Evolutionary conservation across 805 yeast species (phyloP).

Genomic region (Candida xyloterini): DNA sequence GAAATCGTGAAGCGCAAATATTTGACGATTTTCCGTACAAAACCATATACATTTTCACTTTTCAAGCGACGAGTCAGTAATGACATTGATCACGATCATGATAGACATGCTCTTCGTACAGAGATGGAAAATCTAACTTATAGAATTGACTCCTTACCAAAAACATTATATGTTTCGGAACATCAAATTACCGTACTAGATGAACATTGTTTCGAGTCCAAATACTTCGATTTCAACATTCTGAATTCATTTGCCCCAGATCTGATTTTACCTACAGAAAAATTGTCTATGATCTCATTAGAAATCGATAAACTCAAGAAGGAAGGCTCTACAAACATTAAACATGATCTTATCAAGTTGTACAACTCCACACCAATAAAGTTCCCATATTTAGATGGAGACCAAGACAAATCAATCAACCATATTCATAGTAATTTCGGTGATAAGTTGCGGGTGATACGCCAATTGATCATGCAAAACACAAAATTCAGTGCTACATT

Average conservation of each 20-base stretch:
- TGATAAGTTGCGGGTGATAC: constrained; percentile 16
- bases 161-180: constrained; percentile 7
- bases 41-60: constrained; percentile 6
- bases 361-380: constrained; percentile 2
- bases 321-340: background rate
- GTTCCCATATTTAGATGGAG: constrained; percentile 18
- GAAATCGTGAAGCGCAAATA: constrained; percentile 10
- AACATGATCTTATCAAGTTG: background rate
- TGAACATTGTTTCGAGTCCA: constrained; percentile 4
- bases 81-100: constrained; percentile 20
- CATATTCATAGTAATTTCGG: constrained; percentile 10
- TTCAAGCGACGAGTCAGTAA: constrained; percentile 20
- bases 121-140: constrained; percentile 10
- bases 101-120: constrained; percentile 19
- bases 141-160: background rate
- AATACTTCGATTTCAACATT: constrained; percentile 5
- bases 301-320: constrained; percentile 2
- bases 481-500: constrained; percentile 3
- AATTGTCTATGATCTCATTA: background rate
- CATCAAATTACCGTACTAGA: constrained; percentile 13
- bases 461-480: constrained; percentile 6
- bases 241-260: constrained; percentile 9
- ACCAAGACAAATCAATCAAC: constrained; percentile 13
- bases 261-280: constrained; percentile 7
- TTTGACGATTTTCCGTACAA: constrained; percentile 1